Percentiles rank a stretch among this genome's conserved stretches.
Conservation (phyloP, 148 eudicot species). For the Cornus florida region DNA sequence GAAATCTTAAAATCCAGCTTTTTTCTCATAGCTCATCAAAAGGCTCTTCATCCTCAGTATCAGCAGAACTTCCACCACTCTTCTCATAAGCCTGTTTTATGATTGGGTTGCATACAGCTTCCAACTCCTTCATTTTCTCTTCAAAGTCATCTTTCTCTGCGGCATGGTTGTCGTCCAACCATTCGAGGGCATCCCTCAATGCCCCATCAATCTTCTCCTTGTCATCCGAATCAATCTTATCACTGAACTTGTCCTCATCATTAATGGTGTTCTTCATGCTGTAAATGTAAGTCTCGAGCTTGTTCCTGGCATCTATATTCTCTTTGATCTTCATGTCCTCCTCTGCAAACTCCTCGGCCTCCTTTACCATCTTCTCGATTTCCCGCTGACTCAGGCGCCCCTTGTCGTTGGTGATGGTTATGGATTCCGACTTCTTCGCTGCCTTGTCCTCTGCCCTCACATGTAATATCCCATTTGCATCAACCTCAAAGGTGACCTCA, state of each 20-base stretch:
- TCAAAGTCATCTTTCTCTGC: constrained; percentile 51
- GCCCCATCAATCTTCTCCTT: constrained; percentile 40
- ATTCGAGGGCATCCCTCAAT: constrained; percentile 50
- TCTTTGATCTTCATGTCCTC: constrained; percentile 43
- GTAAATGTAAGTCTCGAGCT: constrained; percentile 43
- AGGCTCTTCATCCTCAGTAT: constrained; percentile 29
- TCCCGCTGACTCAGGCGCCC: constrained; percentile 53
- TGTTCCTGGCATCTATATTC: constrained; percentile 45
- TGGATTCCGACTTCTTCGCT: constrained; percentile 49
- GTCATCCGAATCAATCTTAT: constrained; percentile 47
- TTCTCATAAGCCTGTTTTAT: constrained; percentile 44
- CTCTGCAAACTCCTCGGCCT: constrained; percentile 51
- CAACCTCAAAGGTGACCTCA: constrained; percentile 68
- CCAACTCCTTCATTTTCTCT: constrained; percentile 63
- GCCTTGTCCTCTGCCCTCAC: constrained; percentile 72
- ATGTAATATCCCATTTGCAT: constrained; percentile 55
- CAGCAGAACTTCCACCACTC: constrained; percentile 28
- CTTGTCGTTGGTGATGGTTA: constrained; percentile 54
- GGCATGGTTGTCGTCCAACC: constrained; percentile 50
- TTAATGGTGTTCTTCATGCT: constrained; percentile 51
- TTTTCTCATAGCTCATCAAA: constrained; percentile 30
- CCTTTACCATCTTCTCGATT: constrained; percentile 39
- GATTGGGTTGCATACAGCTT: constrained; percentile 48
- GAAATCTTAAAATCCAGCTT: background rate
- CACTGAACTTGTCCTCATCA: constrained; percentile 41